Percentiles rank a stretch among this genome's conserved stretches.
phyloP scores from a whole-genome alignment of 2,329 filamentous ascomycete species.

The Akanthomyces muscarius region DNA sequence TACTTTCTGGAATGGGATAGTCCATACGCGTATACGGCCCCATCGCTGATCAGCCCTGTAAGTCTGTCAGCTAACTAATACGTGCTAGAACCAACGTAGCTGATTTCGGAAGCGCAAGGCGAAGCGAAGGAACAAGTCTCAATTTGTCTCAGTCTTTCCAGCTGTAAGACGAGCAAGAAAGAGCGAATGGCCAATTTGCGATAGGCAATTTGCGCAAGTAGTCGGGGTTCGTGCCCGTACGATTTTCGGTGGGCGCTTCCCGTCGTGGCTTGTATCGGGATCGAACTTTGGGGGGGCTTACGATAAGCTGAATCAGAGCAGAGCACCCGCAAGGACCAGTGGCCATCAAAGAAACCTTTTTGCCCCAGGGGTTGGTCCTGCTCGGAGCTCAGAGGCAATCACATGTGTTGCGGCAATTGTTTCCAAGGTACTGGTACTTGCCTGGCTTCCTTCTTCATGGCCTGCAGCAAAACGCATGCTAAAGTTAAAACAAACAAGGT shows the following conservation, averaged over 20 bases:
- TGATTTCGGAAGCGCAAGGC: neutral
- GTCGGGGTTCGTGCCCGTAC: neutral
- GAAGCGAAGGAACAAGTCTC: neutral
- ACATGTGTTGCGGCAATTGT: neutral
- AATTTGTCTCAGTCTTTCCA: neutral
- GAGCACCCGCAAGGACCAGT: neutral
- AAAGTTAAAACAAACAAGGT: neutral
- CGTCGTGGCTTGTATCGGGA: conserved; percentile 7
- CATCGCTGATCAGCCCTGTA: neutral
- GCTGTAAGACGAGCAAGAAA: neutral
- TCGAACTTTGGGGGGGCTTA: conserved; percentile 2
- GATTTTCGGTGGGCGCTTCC: neutral
- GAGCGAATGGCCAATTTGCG: neutral
- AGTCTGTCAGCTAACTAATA: too few species aligned
- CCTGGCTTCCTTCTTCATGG: neutral
- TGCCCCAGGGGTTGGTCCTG: neutral
- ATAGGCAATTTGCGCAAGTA: neutral
- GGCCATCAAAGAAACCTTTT: neutral
- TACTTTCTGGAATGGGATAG: neutral
- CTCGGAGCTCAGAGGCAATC: neutral
- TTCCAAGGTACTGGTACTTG: too few species aligned
- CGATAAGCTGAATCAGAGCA: conserved; percentile 14
- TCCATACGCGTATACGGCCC: neutral
- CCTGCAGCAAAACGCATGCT: neutral
- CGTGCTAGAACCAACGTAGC: neutral